Evolutionary conservation across 768 basidiomycete species (phyloP), one percentile per base, ranked within the genome.

Genomic region (Hypsizygus marmoreus): DNA sequence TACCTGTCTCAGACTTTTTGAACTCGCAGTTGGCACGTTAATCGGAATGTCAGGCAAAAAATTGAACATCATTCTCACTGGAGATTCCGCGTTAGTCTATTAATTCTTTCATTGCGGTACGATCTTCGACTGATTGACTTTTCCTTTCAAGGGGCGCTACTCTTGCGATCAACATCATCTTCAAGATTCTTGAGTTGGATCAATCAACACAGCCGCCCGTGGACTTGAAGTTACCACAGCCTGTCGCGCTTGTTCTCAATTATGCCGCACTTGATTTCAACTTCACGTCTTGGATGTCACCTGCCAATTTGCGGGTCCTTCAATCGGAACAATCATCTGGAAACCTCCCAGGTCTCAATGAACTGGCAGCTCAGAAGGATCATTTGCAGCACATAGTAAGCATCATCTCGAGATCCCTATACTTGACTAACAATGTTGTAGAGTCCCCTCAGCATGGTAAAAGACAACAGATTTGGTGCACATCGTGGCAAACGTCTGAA

Each of bases 241-340:
- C 97, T 1, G 68, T 86, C 29, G 88, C 89, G 1, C 74, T 98
- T 47, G 84, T 97, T 22, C 79, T 95, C 43, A 91, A 83, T 54
- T 99, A 98, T 65, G 82, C 95, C 0, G 89, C 88, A 19, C 77
- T 98, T 34, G 95, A 98, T 65, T 98, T 99, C 72, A 97, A 98
- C 64, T 97, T 95, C 59, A 93, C 92, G 0, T 95, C 94, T 16
- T 98, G 95, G 95, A 93, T 94, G 91, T 79, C 88, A 0, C 82
- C 84, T 7, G 79, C 79, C 14, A 84, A 97, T 63, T 74, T 97
- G 45, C 84, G 81, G 4, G 87, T 95, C 22, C 73, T 98, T 11
- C 81, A 88, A 42, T 81, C 87, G 2, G 95, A 98, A 63, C 90
- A 92, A 60, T 93, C 92, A 1, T 84, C 88, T 11, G 82, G 87